Conservation (phyloP, 78 protist species). For the Trichosphaerium sp. region DNA sequence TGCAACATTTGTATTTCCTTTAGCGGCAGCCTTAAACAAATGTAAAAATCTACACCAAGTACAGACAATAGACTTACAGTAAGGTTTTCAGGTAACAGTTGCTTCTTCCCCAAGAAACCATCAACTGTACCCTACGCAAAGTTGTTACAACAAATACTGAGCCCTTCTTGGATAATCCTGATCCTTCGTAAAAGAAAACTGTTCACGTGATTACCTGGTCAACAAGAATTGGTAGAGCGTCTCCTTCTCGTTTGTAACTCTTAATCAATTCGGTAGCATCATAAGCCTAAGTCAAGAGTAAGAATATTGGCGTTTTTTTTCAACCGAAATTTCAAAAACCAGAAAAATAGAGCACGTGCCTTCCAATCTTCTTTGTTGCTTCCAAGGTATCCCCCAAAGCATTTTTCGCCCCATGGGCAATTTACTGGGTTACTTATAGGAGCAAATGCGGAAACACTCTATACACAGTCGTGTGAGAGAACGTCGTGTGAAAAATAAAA, state of each 20-base stretch:
- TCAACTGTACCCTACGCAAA: slow-evolving; percentile 45
- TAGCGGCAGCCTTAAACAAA: not conserved
- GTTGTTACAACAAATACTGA: not conserved
- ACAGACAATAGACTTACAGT: too few relatives aligned
- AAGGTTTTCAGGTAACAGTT: slow-evolving; percentile 8
- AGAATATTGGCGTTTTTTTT: not conserved
- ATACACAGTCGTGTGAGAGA: slow-evolving; percentile 9
- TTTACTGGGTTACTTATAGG: slow-evolving; percentile 77
- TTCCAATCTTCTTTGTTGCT: slow-evolving; percentile 17
- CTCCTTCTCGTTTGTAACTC: slow-evolving; percentile 46
- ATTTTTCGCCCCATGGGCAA: slow-evolving; percentile 56
- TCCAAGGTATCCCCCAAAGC: slow-evolving; percentile 72
- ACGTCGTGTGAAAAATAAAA: not conserved
- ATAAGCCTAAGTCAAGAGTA: not conserved
- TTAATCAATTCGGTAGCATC: slow-evolving; percentile 16
- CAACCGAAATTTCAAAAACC: not conserved
- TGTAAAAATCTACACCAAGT: too few relatives aligned
- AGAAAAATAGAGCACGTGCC: slow-evolving; percentile 10
- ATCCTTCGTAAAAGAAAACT: too few relatives aligned
- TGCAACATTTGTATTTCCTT: not conserved
- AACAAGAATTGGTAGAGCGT: slow-evolving; percentile 18
- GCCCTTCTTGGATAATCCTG: slow-evolving; percentile 1
- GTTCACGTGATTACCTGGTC: slow-evolving; percentile 46
- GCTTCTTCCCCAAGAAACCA: slow-evolving; percentile 10
- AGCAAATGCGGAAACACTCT: slow-evolving; percentile 81